Base-by-base conservation (phyloP, 2,329 filamentous ascomycete genomes). In the Onygena corvina region DNA sequence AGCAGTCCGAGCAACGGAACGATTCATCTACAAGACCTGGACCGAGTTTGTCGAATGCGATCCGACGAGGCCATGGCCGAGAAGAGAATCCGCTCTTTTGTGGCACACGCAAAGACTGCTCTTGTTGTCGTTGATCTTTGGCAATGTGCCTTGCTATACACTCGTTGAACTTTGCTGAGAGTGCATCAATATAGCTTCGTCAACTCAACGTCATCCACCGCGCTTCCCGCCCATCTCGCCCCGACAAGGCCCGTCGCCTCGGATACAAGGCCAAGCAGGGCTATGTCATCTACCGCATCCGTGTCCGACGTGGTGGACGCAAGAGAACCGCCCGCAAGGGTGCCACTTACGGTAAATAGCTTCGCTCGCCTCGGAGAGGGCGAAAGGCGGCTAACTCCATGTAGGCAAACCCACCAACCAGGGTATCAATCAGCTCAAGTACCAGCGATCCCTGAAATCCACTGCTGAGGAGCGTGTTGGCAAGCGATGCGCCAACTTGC, bases 251-350 rank as follows among this genome's bases (percentile, higher is more conserved):
- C 71, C 92, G 92, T 76, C 92, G 93, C 75, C 86, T 98, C 65
- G 92, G 92, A 67, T 98, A 98, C 87, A 98, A 98, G 86, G 92
- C 93, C 80, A 98, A 98, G 87, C 92, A 98, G 80, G 92, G 92
- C 75, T 98, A 96, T 80, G 92, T 98, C 71, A 88, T 98, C 84
- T 98, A 98, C 84, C 92, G 92, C 72, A 81, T 93, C 70, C 92
- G 92, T 71, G 92, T 98, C 66, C 86, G 92, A 73, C 88, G 92
- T 74, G 92, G 92, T 84, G 92, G 92, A 68, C 88, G 92, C 81
- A 98, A 98, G 89, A 81, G 81, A 74, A 92, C 90, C 66, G 87
- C 81, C 57, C 81, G 84, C 68, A 94, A 94, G 88, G 92, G 92
- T 83, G 92, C 92, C 74, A 98, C 92, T 64, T 98, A 92, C 74